A percentile compares a stretch with the other conserved stretches of the same genome.
Conservation (phyloP, 2,329 filamentous ascomycete genomes). For the Raffaelea albimanens region DNA sequence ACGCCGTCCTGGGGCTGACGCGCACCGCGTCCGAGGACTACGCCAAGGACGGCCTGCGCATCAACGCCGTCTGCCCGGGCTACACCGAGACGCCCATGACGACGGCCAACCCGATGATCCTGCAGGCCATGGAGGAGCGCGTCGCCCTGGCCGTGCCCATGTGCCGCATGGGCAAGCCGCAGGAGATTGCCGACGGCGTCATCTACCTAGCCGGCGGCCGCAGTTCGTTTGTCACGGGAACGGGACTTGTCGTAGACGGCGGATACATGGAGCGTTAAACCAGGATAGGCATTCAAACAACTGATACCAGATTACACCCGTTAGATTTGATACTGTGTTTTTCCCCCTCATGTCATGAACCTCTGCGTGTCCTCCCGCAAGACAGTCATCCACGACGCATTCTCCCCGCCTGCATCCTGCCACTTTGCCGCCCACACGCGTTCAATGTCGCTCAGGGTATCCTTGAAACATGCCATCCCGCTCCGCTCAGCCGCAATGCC, state of each 20-base stretch:
- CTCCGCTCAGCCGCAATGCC: slow-evolving; percentile 17
- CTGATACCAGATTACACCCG: too few species aligned
- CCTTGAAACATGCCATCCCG: slow-evolving; percentile 21
- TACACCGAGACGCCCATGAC: slow-evolving; percentile 19
- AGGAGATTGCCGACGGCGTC: slow-evolving; percentile 21
- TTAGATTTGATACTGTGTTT: too few species aligned
- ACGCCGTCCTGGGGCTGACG: slow-evolving; percentile 26
- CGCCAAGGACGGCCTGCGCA: slow-evolving; percentile 26
- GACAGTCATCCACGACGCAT: too few species aligned
- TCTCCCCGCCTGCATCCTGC: too few species aligned
- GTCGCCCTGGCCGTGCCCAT: slow-evolving; percentile 17
- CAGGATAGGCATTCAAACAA: too few species aligned
- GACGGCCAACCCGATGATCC: slow-evolving; percentile 12
- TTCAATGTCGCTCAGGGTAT: slow-evolving; percentile 17
- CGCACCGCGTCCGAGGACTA: slow-evolving; percentile 31
- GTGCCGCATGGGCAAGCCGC: slow-evolving; percentile 17
- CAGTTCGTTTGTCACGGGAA: not conserved
- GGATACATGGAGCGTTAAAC: not conserved
- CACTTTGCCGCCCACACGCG: too few species aligned
- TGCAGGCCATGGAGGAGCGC: slow-evolving; percentile 18
- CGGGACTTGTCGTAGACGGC: not conserved
- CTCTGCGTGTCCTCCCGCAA: too few species aligned
- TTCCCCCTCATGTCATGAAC: too few species aligned
- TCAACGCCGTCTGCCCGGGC: slow-evolving; percentile 26
- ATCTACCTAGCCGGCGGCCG: slow-evolving; percentile 14